phyloP scores from a whole-genome alignment of 1,284 basidiomycete genomes.

The Sporisorium graminicola region DNA sequence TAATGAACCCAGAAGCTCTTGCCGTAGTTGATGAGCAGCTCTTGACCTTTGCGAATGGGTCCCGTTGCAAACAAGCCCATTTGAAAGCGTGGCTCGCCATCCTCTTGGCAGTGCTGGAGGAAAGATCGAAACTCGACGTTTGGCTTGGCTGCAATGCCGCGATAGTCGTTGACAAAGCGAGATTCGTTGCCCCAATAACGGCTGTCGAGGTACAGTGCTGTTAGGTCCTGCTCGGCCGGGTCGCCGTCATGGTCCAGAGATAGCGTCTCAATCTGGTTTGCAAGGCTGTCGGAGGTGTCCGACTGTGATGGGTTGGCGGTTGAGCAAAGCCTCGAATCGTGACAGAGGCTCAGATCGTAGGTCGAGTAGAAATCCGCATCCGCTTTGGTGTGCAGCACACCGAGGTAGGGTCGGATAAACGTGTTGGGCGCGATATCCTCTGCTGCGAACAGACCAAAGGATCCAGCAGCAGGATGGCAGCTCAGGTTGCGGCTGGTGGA shows the following conservation, averaged over 20 bases:
- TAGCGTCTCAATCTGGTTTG: not conserved
- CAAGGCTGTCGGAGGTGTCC: not conserved
- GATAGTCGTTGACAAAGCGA: constrained; percentile 64
- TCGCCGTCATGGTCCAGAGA: not conserved
- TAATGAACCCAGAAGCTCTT: constrained; percentile 82
- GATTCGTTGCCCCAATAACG: constrained; percentile 80
- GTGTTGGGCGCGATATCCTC: constrained; percentile 78
- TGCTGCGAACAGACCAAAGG: constrained; percentile 83
- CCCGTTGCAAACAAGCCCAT: constrained; percentile 69
- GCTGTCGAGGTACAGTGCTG: constrained; percentile 41
- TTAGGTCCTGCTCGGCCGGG: constrained; percentile 8
- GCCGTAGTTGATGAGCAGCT: constrained; percentile 90
- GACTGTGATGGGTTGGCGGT: not conserved
- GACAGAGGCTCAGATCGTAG: constrained; percentile 78
- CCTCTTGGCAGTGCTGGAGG: constrained; percentile 8
- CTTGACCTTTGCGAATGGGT: constrained; percentile 82
- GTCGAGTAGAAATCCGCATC: constrained; percentile 75
- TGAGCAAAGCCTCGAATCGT: constrained; percentile 14
- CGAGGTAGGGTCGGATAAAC: constrained; percentile 84
- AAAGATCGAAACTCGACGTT: constrained; percentile 60
- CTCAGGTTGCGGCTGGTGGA: constrained; percentile 33
- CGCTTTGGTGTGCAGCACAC: constrained; percentile 83
- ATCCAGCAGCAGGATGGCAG: constrained; percentile 82
- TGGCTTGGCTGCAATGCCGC: constrained; percentile 50
- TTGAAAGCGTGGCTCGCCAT: constrained; percentile 9